Evolutionary conservation across 2,329 filamentous ascomycete species (phyloP).

Genomic region (Xylaria sp.): DNA sequence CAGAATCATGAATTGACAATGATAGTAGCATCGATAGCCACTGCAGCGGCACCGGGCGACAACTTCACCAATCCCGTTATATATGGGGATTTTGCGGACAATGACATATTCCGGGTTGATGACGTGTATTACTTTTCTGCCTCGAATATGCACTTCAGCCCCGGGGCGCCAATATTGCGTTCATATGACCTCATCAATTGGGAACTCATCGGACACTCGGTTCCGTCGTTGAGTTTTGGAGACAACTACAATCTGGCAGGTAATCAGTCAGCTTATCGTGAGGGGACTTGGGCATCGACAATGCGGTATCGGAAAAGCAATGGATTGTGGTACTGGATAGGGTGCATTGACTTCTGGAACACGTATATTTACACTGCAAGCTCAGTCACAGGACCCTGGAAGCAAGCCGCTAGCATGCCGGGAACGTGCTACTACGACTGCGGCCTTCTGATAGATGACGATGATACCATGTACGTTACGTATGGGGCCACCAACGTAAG

Average conservation of each 20-base stretch:
- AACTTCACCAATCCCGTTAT: not conserved
- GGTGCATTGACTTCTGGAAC: conserved; percentile 60
- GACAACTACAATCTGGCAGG: not conserved
- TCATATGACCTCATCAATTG: not conserved
- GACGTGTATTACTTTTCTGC: not conserved
- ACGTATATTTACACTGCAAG: conserved; percentile 64
- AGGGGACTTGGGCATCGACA: conserved; percentile 41
- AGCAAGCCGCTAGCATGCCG: conserved; percentile 44
- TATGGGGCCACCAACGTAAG: too few species aligned
- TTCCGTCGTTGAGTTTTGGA: not conserved
- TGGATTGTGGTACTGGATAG: conserved; percentile 55
- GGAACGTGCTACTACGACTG: conserved; percentile 65
- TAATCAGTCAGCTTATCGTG: not conserved
- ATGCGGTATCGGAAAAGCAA: conserved; percentile 36
- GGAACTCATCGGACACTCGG: not conserved
- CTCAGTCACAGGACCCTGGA: conserved; percentile 56
- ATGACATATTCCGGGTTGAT: not conserved
- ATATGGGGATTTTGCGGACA: not conserved
- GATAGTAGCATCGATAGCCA: not conserved
- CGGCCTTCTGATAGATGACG: conserved; percentile 65
- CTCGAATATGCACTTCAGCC: not conserved
- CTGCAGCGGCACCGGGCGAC: not conserved
- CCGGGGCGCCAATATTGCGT: not conserved
- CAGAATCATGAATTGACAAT: not conserved
- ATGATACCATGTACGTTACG: not conserved